These are phyloP conservation scores for Stemphylium lycopersici DNA, from an alignment of 2,329 filamentous ascomycete species.

Conservation along the genomic window DNA sequence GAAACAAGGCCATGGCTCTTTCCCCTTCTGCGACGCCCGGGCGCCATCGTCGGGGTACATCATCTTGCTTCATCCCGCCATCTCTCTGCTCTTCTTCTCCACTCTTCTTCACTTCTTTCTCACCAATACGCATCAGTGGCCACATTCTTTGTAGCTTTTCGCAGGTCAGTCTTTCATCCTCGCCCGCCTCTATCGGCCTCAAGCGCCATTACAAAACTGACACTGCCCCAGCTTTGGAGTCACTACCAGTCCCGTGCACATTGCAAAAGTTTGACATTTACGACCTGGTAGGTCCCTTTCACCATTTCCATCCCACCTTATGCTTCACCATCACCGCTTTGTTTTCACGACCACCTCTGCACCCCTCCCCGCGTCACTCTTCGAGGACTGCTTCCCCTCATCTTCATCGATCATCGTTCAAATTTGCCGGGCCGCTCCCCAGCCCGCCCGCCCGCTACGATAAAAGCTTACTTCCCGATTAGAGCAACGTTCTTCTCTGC, in stretches of 20 bases:
- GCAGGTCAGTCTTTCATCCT: slow-evolving; percentile 38
- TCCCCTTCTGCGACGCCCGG: slow-evolving; percentile 31
- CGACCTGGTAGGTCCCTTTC: slow-evolving; percentile 43
- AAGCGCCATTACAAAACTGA: slow-evolving; percentile 20
- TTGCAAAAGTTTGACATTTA: slow-evolving; percentile 51
- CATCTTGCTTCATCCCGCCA: slow-evolving; percentile 21
- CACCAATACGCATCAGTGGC: slow-evolving; percentile 51
- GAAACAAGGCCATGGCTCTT: slow-evolving; percentile 32
- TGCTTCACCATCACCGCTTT: slow-evolving; percentile 15
- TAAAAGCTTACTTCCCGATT: slow-evolving; percentile 18
- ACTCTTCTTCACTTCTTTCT: slow-evolving; percentile 48
- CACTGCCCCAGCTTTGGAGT: slow-evolving; percentile 47
- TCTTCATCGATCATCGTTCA: slow-evolving; percentile 25
- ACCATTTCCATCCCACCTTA: slow-evolving; percentile 3
- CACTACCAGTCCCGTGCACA: slow-evolving; percentile 48
- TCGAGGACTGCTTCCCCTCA: slow-evolving; percentile 19
- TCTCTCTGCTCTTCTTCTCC: slow-evolving; percentile 26
- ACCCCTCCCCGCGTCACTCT: slow-evolving; percentile 1
- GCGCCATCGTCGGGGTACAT: slow-evolving; percentile 27
- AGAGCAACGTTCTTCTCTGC: slow-evolving; percentile 43
- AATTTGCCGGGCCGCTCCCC: not conserved
- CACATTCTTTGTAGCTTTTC: slow-evolving; percentile 55
- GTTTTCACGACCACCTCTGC: not conserved
- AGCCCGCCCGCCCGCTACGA: not conserved
- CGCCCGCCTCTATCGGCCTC: not conserved